Evolutionary conservation across 306 rosid species (phyloP), one percentile per base, ranked within the genome.

Genomic region (Quillaja saponaria): DNA sequence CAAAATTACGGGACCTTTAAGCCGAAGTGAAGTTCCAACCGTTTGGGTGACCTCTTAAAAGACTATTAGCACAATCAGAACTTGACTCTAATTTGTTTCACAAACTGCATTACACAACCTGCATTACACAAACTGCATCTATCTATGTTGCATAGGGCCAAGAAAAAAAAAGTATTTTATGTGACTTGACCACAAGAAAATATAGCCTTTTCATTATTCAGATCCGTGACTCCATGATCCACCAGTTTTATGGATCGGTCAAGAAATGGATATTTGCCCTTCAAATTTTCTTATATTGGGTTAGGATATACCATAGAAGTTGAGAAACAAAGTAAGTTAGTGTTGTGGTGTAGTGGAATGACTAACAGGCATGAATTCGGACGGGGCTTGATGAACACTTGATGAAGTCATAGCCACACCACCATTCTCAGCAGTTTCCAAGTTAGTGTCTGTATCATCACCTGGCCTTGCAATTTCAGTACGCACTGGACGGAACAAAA

Each of bases 401-500:
- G n/a, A n/a, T n/a, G n/a, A n/a, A 49, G 67, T 50, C 46, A 66
- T 58, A 38, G 81, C 56, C 52, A 46, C 76, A 48, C 57, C 60
- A 15, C 89, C 90, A 41, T 79, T 79, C 84, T 78, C 96, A 8
- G 84, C 78, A 68, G 75, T 71, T 71, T 80, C 89, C 70, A 76
- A 74, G 38, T 65, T 73, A 69, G 47, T 63, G 53, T 71, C 87
- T 8, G 78, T 31, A 61, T 76, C 90, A 61, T 33, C 57, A 31
- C 74, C 81, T 3, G 77, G 68, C 37, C 79, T 82, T 8, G 70
- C 81, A 54, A 80, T 82, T 79, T 77, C 98, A 3, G 85, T 50
- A 37, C 61, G 85, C 59, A 84, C 90, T 1, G 88, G 95, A 21
- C 83, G 80, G 52, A 89, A 94, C 64, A 83, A 78, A 47, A 95